These are phyloP conservation scores for Davidsoniella eucalypti DNA, from an alignment of 2,329 filamentous ascomycete genomes.

Conservation along the genomic window DNA sequence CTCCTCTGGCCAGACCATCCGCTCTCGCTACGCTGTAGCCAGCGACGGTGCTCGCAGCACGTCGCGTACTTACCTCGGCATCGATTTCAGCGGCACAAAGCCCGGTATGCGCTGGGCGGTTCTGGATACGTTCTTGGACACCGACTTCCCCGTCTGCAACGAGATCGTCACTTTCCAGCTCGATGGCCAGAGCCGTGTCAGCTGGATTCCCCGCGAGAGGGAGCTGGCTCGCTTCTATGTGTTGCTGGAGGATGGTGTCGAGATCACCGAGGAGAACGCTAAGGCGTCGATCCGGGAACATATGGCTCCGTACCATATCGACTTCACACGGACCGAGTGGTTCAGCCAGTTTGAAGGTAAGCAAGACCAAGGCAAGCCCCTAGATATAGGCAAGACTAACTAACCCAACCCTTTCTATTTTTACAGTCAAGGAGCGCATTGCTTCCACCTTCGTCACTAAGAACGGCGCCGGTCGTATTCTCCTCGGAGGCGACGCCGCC, in stretches of 20 bases:
- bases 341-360: constrained; percentile 32
- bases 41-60: constrained; percentile 36
- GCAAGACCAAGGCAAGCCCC: constrained; percentile 5
- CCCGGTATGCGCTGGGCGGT: constrained; percentile 35
- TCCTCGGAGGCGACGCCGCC: constrained; percentile 39
- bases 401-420: too few species aligned
- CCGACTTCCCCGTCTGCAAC: constrained; percentile 27
- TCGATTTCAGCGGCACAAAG: constrained; percentile 28
- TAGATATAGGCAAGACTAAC: constrained; percentile 4
- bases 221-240: constrained; percentile 25
- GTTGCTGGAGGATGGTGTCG: constrained; percentile 27
- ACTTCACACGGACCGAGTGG: constrained; percentile 30
- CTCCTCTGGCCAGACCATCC: constrained; percentile 19
- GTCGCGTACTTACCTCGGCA: constrained; percentile 25
- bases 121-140: constrained; percentile 32
- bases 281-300: constrained; percentile 22
- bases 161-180: constrained; percentile 33
- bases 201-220: constrained; percentile 32
- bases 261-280: constrained; percentile 23
- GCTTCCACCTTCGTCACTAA: constrained; percentile 20
- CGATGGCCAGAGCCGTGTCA: constrained; percentile 28
- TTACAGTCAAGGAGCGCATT: constrained; percentile 25
- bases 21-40: constrained; percentile 29
- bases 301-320: constrained; percentile 26
- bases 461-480: constrained; percentile 24